A percentile compares a stretch with the other conserved stretches of the same genome.
These are phyloP conservation scores for Agrocybe chaxingu DNA, from an alignment of 768 basidiomycete genomes.

Conservation along the genomic window DNA sequence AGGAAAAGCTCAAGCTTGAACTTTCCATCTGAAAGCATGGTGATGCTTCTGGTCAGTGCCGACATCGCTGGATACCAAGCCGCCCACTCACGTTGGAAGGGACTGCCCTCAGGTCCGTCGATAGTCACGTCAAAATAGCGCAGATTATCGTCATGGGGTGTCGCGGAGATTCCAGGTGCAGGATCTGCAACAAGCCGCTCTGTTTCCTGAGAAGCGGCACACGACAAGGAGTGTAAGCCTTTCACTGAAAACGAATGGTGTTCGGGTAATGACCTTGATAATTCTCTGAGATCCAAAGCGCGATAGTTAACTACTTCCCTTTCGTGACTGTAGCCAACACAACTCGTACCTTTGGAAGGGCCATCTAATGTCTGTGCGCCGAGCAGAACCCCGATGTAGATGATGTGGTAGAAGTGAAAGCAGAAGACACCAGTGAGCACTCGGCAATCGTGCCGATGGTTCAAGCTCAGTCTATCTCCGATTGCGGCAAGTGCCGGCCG, in stretches of 20 bases:
- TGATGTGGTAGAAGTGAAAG: constrained; percentile 7
- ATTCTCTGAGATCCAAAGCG: constrained; percentile 39
- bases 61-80: not conserved
- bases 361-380: constrained; percentile 22
- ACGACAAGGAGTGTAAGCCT: not conserved
- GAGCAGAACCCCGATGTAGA: not conserved
- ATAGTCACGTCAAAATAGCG: constrained; percentile 99
- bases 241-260: constrained; percentile 7
- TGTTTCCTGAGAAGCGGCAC: constrained; percentile 67
- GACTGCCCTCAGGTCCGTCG: constrained; percentile 90
- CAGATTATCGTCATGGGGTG: constrained; percentile 95
- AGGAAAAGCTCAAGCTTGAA: constrained; percentile 98
- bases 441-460: too few species aligned
- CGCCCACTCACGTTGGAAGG: constrained; percentile 67
- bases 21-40: constrained; percentile 60
- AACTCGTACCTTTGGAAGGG: constrained; percentile 49
- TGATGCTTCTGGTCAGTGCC: constrained; percentile 2
- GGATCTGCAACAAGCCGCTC: constrained; percentile 95
- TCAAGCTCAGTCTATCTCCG: too few species aligned
- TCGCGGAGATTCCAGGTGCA: constrained; percentile 94
- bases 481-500: too few species aligned
- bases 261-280: constrained; percentile 38
- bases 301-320: not conserved
- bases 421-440: not conserved
- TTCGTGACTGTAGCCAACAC: not conserved